Evolutionary conservation across 75 land plant genomes (phyloP), one percentile per base, ranked within the genome.

Genomic region (Azolla pinnata): DNA sequence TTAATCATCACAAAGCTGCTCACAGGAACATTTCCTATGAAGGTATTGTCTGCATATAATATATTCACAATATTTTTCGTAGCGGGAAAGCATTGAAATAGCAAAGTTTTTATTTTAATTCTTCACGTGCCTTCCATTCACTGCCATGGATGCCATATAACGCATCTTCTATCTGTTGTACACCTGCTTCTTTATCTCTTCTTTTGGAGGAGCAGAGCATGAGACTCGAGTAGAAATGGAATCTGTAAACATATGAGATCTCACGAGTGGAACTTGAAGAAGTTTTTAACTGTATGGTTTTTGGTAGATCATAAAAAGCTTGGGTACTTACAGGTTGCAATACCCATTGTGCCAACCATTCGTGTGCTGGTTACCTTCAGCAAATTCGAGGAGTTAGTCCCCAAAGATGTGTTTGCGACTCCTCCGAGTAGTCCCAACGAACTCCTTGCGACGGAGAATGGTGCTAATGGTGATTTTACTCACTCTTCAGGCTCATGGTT

Each of bases 1-100:
- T 51, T 87, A 40, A 74, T 87, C n/a, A 84, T 85, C 26, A 81
- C 88, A 29, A 87, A 85, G 72, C 72, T 87, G 33, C 92, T 88
- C 4, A 64, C 82, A 25, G 88, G 85, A n/a, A 81, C 85, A 21
- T 87, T 87, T 59, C 92, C 92, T 27, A 85, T 87, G 1, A 87
- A 87, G 92, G 92, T 87, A 76, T 19, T 46, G 42, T 8, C 42
- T 38, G 42, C 14, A n/a, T n/a, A n/a, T n/a, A n/a, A n/a, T n/a
- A n/a, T n/a, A n/a, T n/a, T n/a, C n/a, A n/a, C n/a, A n/a, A 57
- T 29, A 8, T 20, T 31, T 57, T 57, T 18, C 20, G 9, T 27
- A 57, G 45, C 7, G 24, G 10, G 10, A n/a, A n/a, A n/a, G n/a
- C n/a, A n/a, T n/a, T n/a, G n/a, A n/a, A n/a, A n/a, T n/a, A n/a